Conservation (phyloP, 1,284 basidiomycete species). For the Ganoderma lucidum region DNA sequence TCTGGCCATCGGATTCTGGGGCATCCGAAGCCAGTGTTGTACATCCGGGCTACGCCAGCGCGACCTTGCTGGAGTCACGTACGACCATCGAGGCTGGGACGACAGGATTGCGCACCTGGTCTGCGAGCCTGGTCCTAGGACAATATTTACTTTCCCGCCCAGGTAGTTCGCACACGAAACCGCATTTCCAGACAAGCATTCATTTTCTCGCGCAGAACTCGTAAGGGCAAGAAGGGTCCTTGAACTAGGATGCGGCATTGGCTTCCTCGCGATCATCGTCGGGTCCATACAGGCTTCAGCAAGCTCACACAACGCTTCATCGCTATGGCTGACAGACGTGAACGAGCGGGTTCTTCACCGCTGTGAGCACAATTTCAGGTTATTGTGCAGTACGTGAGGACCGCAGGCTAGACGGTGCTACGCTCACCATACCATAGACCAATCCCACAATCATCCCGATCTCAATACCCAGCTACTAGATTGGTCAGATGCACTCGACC, state of each 20-base stretch:
- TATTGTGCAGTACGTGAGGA: slow-evolving; percentile 68
- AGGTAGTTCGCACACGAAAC: slow-evolving; percentile 44
- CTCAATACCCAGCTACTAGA: slow-evolving; percentile 59
- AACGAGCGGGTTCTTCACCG: slow-evolving; percentile 69
- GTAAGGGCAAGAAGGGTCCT: slow-evolving; percentile 58
- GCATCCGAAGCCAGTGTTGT: slow-evolving; percentile 30
- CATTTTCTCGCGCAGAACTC: slow-evolving; percentile 51
- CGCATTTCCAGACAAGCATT: background rate
- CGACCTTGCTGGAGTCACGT: slow-evolving; percentile 75
- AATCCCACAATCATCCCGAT: slow-evolving; percentile 54
- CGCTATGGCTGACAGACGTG: slow-evolving; percentile 70
- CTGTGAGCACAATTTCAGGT: slow-evolving; percentile 62
- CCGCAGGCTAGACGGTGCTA: background rate
- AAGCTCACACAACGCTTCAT: slow-evolving; percentile 15
- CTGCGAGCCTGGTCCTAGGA: slow-evolving; percentile 71
- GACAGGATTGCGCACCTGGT: slow-evolving; percentile 81
- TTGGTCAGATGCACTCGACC: slow-evolving; percentile 67
- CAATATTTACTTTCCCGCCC: slow-evolving; percentile 65
- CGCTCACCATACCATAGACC: slow-evolving; percentile 47
- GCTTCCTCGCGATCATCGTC: slow-evolving; percentile 73
- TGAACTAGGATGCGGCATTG: slow-evolving; percentile 77
- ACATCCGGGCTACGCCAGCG: slow-evolving; percentile 44
- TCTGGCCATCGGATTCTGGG: slow-evolving; percentile 50
- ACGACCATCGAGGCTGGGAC: slow-evolving; percentile 77
- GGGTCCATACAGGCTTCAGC: slow-evolving; percentile 48